Base-by-base conservation (phyloP, 2,329 filamentous ascomycete species). In the Macroventuria anomochaeta region DNA sequence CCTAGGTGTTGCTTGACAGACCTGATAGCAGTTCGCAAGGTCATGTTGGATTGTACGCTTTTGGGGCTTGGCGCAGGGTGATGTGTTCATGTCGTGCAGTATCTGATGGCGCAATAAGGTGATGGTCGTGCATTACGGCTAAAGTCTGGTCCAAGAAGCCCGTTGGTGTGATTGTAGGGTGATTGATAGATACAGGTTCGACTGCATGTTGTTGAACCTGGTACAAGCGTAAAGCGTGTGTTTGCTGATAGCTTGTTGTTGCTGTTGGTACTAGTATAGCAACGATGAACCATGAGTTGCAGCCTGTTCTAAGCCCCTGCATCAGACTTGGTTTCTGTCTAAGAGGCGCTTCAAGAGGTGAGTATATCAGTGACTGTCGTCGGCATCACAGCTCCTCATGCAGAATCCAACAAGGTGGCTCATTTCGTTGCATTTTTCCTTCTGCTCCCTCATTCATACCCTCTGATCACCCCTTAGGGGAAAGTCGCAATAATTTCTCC, bases 371-470 rank as follows among this genome's bases (percentile, higher is more conserved):
- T 5, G 13, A 13, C 29, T 34, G 29, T 33, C 28, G 29, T 33
- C 28, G 28, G 20, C 42, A 39, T 40, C 44, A 49, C 54, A 20
- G 37, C 17, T 18, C 29, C 17, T 18, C 29, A 18, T 20, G 29
- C 21, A 23, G 11, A 17, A 10, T 33, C 49, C 49, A 32, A 23
- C 49, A 48, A 48, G 47, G 58, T 68, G 63, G 61, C 62, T 67
- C 56, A 53, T 68, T 67, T 66, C 57, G 64, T 66, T 62, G 64
- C 62, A 64, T 66, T 64, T 62, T 68, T 64, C 56, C 57, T 62
- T 59, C 54, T 61, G 52, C 62, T 60, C 46, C 54, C 31, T 53
- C 60, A 46, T 54, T 58, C 58, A 51, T 54, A 57, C 52, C 58
- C 46, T 54, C 46, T 39, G 48, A 47, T 57, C 61, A 54, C 63